These are phyloP conservation scores for Aureobasidium sp. DNA, from an alignment of 2,329 filamentous ascomycete species.

Conservation along the genomic window DNA sequence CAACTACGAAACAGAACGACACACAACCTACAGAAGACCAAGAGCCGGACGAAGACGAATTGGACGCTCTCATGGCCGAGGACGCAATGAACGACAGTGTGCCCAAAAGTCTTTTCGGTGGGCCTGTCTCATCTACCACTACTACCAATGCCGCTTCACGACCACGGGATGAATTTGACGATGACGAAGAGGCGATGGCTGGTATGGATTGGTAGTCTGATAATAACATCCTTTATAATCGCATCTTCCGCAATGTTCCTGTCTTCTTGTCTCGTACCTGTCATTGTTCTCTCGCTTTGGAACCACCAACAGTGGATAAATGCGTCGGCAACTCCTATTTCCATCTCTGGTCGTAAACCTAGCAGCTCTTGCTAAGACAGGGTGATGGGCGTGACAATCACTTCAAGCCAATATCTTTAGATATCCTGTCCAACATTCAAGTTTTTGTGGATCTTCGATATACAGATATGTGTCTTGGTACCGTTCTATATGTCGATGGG, in stretches of 20 bases:
- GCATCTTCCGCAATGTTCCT: neutral
- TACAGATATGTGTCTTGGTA: fast-evolving
- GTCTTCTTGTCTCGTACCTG: neutral
- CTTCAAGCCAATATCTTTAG: neutral
- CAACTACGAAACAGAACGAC: neutral
- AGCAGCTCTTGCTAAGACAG: neutral
- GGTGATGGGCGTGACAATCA: neutral
- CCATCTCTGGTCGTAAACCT: too few species aligned
- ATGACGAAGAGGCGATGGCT: conserved; percentile 61
- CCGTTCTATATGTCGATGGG: fast-evolving
- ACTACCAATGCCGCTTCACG: neutral
- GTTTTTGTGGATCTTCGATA: neutral
- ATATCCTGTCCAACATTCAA: neutral
- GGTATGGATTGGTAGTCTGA: conserved; percentile 20
- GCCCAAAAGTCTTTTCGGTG: conserved; percentile 15
- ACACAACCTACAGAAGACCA: neutral
- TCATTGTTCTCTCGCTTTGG: too few species aligned
- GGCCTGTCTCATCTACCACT: neutral
- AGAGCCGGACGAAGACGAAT: conserved; percentile 40
- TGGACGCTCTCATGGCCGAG: conserved; percentile 48
- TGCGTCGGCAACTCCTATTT: neutral
- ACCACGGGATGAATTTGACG: conserved; percentile 40
- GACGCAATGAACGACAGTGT: conserved; percentile 14
- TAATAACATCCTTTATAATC: neutral
- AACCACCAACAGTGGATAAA: neutral